Conservation (phyloP, 2,329 filamentous ascomycete genomes). For the Scedosporium minutisporum region DNA sequence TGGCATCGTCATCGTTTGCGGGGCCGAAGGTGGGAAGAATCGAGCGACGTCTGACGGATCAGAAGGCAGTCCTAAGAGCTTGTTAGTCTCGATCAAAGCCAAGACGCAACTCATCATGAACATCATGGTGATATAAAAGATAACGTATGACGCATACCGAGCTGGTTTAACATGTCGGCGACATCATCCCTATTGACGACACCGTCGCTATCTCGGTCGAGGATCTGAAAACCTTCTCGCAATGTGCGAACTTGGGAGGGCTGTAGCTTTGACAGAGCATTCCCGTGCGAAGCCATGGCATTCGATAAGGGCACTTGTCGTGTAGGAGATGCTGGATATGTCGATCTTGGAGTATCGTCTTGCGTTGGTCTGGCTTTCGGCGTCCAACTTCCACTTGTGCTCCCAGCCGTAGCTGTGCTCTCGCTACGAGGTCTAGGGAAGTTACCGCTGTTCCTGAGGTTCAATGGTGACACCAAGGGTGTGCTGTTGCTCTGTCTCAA, state of each 20-base stretch:
- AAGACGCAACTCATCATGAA: neutral
- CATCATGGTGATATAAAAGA: neutral
- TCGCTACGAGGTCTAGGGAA: constrained; percentile 5
- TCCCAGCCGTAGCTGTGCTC: constrained; percentile 4
- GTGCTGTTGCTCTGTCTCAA: constrained; percentile 48
- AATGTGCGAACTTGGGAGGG: constrained; percentile 77
- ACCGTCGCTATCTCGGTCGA: constrained; percentile 84
- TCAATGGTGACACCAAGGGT: constrained; percentile 52
- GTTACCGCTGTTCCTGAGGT: constrained; percentile 32
- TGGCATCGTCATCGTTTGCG: constrained; percentile 71
- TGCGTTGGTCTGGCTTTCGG: constrained; percentile 1
- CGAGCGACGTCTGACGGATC: constrained; percentile 59
- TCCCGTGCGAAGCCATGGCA: constrained; percentile 26
- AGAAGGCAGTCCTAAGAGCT: constrained; percentile 57
- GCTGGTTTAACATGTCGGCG: constrained; percentile 74
- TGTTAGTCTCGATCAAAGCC: neutral
- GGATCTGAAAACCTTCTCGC: constrained; percentile 85
- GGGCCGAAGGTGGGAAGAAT: constrained; percentile 69
- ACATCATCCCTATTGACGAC: constrained; percentile 75
- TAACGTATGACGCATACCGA: constrained; percentile 43
- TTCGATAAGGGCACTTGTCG: constrained; percentile 28
- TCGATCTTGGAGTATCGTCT: constrained; percentile 7
- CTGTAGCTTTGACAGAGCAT: constrained; percentile 62
- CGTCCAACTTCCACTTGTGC: constrained; percentile 7
- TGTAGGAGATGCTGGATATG: constrained; percentile 22